A percentile compares a stretch with the other conserved stretches of the same genome.
Conservation (phyloP, 352 stramenopile genomes). For the Phytophthora fragariaefolia region DNA sequence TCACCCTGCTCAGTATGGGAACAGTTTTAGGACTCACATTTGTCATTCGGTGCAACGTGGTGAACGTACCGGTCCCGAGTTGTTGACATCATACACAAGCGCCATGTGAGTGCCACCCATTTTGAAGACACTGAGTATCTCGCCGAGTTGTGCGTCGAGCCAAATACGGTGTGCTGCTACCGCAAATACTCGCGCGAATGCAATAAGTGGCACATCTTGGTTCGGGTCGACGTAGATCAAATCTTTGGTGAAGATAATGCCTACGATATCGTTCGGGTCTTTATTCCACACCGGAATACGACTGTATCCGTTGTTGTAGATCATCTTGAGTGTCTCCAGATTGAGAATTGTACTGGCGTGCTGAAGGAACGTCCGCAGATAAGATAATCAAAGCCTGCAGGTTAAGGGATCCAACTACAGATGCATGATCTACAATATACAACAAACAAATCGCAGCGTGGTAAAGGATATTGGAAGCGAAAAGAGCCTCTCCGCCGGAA, state of each 20-base stretch:
- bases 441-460: constrained; percentile 3
- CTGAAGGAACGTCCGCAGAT: constrained; percentile 11
- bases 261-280: constrained; percentile 96
- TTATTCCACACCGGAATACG: constrained; percentile 96
- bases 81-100: constrained; percentile 83
- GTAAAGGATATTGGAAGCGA: constrained; percentile 75
- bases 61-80: constrained; percentile 68
- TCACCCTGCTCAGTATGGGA: constrained; percentile 62
- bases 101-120: constrained; percentile 74
- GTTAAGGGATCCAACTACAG: constrained; percentile 21
- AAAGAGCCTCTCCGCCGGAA: constrained; percentile 83
- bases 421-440: neutral
- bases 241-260: constrained; percentile 96
- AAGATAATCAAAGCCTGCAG: constrained; percentile 43
- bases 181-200: constrained; percentile 93
- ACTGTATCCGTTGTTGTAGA: constrained; percentile 93
- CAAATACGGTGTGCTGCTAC: constrained; percentile 75
- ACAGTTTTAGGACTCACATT: neutral
- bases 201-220: constrained; percentile 69
- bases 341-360: constrained; percentile 58
- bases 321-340: constrained; percentile 68
- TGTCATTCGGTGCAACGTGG: neutral
- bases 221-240: constrained; percentile 86
- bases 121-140: constrained; percentile 83
- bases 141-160: constrained; percentile 68